Conservation (phyloP, 192 early-diverging fungal genomes). For the Podila epicladia region DNA sequence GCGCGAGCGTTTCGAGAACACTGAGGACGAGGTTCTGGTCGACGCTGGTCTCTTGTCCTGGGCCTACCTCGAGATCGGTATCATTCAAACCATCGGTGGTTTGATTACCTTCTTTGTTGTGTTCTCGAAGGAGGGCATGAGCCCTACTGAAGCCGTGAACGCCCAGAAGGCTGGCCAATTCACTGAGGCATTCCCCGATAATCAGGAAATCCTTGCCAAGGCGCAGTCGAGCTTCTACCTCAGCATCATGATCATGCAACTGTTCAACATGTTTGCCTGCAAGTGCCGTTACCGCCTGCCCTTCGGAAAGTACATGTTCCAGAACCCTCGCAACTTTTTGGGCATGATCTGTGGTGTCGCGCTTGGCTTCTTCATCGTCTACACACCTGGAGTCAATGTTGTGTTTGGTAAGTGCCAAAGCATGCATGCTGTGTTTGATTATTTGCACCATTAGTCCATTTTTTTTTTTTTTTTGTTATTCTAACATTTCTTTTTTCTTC, state of each 20-base stretch:
- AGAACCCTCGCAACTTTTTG: constrained; percentile 77
- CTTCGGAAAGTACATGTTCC: constrained; percentile 84
- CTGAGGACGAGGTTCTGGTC: constrained; percentile 89
- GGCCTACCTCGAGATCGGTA: constrained; percentile 88
- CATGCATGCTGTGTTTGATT: too few relatives aligned
- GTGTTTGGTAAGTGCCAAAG: constrained; percentile 79
- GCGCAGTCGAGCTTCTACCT: constrained; percentile 85
- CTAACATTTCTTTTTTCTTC: too few relatives aligned
- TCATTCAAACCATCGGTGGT: constrained; percentile 80
- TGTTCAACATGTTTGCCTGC: constrained; percentile 95
- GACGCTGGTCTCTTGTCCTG: constrained; percentile 83
- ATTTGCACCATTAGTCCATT: too few relatives aligned
- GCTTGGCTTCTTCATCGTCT: constrained; percentile 82
- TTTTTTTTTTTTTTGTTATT: too few relatives aligned
- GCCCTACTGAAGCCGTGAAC: constrained; percentile 66
- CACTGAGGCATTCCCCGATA: constrained; percentile 23
- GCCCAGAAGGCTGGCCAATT: constrained; percentile 65
- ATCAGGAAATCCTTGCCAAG: constrained; percentile 76
- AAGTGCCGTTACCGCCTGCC: constrained; percentile 84
- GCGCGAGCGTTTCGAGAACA: constrained; percentile 70
- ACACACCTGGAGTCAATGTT: constrained; percentile 81
- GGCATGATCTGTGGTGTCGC: constrained; percentile 73
- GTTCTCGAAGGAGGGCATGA: constrained; percentile 68
- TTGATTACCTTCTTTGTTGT: constrained; percentile 84
- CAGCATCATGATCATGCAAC: constrained; percentile 85